Evolutionary conservation across 805 yeast species (phyloP), one percentile per base, ranked within the genome.

Genomic region (Metschnikowia drakensbergensis): DNA sequence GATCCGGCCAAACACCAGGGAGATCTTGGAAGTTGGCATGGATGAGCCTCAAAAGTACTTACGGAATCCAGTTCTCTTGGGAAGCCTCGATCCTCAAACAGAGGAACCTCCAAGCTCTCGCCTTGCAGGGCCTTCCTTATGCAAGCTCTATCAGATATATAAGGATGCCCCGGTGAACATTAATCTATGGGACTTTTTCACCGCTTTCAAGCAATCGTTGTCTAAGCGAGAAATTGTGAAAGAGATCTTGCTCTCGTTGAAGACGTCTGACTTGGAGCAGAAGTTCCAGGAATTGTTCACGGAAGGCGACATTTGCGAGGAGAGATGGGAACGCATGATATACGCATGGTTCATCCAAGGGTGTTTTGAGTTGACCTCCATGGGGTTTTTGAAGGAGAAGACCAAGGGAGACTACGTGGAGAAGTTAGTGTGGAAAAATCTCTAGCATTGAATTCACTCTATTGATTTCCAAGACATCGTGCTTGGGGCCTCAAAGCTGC

Each of bases 341-440:
- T 69, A 86, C 54, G 78, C 88, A 3, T 80, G 94, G 80, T 90
- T 90, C 61, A 67, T 86, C 51, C 91, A 86, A 55, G 82, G 82
- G 17, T 73, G 91, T 42, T 79, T 79, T 26, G 96, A 89, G 60
- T 70, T 90, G 50, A 79, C 81, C 49, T 68, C 78, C 53, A 67
- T 86, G 47, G 97, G 97, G 0, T 67, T 88, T 41, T 61, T 88
- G 17, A 82, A 81, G 54, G 85, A 83, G 45, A 77, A 77, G 37
- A 68, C 82, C 11, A 82, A 81, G 62, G 79, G 80, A 29, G 90
- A 86, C 55, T 72, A 76, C 47, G 69, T 87, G 37, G 92, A 87
- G 56, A 88, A 85, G 58, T 71, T 82, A 11, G 64, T 81, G 4
- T 87, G 94, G 94, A 83, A 76, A 57, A 88, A 81, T 28, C 63